Evolutionary conservation across 768 basidiomycete genomes (phyloP), one percentile per base, ranked within the genome.

Genomic region (Amanita molliuscula): DNA sequence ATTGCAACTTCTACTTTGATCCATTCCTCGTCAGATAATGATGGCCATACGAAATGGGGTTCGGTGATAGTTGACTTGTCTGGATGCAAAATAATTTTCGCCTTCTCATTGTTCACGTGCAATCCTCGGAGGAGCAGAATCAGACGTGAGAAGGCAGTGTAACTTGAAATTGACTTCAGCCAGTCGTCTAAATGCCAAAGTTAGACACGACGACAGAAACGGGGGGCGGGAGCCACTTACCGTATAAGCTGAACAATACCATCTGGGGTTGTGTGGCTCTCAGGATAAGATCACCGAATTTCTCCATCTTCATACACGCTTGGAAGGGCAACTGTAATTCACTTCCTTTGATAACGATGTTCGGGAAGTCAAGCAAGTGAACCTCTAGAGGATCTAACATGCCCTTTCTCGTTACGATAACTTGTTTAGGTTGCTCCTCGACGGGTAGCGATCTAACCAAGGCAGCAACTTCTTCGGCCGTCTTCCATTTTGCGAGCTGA

Each of bases 231-330:
- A 25, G 33, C 23, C 21, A 56, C 72, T 55, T 55, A 81, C 84
- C 88, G 64, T 99, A 99, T 50, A 98, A 77, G 73, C 88, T 95
- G 78, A 96, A 97, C 42, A 99, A 68, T 10, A 98, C 93, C 95
- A 99, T 98, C 62, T 98, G 95, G 3, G 95, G 95, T 73, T 99
- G 95, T 11, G 89, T 97, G 25, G 95, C 93, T 52, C 93, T 88
- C 64, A 97, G 65, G 56, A 97, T 97, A 54, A 99, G 73, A 64
- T 99, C 96, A 71, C 96, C 96, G 58, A 99, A 98, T 68, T 98
- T 97, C 78, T 99, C 96, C 86, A 98, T 94, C 75, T 98, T 98
- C 90, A 99, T 93, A 59, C 93, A 95, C 13, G 96, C 95, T 68
- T 98, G 95, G 93, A 99, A 99, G 0, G 96, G 96, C 51, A 98